These are phyloP conservation scores for Nakazawaea siamensis DNA, from an alignment of 805 yeast genomes.

Conservation along the genomic window DNA sequence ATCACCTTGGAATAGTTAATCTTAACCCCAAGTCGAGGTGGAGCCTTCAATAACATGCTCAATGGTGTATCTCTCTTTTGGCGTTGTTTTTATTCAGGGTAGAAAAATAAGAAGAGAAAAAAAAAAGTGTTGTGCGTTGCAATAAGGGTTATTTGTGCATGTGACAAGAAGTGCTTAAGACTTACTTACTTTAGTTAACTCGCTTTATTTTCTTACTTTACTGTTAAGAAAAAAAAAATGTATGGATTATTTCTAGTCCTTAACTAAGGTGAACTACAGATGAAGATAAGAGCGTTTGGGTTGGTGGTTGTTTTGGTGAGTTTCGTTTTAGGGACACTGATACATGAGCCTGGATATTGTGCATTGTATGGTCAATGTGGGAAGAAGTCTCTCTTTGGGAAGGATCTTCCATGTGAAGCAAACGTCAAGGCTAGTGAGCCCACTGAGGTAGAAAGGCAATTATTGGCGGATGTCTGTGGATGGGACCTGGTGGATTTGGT, in stretches of 20 bases:
- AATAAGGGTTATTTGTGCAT: too few species aligned
- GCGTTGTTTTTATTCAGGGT: too few species aligned
- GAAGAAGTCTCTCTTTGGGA: constrained; percentile 69
- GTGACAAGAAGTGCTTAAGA: too few species aligned
- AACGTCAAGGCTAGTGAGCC: constrained; percentile 42
- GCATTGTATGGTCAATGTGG: constrained; percentile 68
- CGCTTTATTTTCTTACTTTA: too few species aligned
- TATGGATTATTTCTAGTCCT: too few species aligned
- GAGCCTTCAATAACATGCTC: constrained; percentile 6
- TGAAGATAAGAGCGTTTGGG: too few species aligned
- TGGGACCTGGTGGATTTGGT: constrained; percentile 42
- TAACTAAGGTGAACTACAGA: too few species aligned
- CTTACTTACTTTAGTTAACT: too few species aligned
- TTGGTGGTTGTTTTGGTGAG: background rate
- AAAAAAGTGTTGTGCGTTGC: too few species aligned
- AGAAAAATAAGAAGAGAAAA: too few species aligned
- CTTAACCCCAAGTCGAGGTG: background rate
- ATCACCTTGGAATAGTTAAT: constrained; percentile 2
- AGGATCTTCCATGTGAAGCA: constrained; percentile 71
- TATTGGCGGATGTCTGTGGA: constrained; percentile 64
- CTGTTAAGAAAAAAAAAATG: too few species aligned
- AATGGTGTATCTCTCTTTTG: too few species aligned
- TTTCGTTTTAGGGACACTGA: constrained; percentile 2
- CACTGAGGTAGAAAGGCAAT: constrained; percentile 30
- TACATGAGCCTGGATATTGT: constrained; percentile 37